Conservation (phyloP, 129 eudicot genomes). For the Flaveria bidentis region DNA sequence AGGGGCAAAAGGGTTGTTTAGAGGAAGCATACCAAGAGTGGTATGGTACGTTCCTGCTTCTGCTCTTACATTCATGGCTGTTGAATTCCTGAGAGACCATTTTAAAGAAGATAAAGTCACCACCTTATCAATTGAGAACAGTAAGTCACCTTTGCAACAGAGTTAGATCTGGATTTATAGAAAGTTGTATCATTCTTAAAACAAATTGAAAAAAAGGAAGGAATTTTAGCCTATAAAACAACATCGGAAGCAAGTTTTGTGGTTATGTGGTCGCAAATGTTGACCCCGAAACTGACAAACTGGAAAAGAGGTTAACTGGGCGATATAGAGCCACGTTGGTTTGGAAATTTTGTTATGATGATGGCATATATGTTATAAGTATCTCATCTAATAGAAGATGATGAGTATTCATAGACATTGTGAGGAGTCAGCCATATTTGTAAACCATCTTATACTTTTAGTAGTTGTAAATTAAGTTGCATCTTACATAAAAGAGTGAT, state of each 20-base stretch:
- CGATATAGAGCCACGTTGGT: background rate
- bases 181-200: background rate
- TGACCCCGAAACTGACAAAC: background rate
- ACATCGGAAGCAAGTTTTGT: background rate
- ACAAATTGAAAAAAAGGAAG: background rate
- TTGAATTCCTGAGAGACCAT: slow-evolving; percentile 79
- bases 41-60: slow-evolving; percentile 94
- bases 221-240: background rate
- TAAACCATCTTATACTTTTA: background rate
- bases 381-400: background rate
- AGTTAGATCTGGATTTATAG: slow-evolving; percentile 22
- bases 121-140: slow-evolving; percentile 58
- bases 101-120: slow-evolving; percentile 42
- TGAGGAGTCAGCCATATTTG: background rate
- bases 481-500: too few species aligned
- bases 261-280: background rate
- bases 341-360: background rate
- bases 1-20: slow-evolving; percentile 74
- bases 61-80: slow-evolving; percentile 97
- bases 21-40: slow-evolving; percentile 88
- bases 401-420: background rate
- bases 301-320: background rate
- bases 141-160: slow-evolving; percentile 55
- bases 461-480: too few species aligned
- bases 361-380: background rate